Base-by-base conservation (phyloP, 2,329 filamentous ascomycete genomes). In the Verticillium klebahnii region DNA sequence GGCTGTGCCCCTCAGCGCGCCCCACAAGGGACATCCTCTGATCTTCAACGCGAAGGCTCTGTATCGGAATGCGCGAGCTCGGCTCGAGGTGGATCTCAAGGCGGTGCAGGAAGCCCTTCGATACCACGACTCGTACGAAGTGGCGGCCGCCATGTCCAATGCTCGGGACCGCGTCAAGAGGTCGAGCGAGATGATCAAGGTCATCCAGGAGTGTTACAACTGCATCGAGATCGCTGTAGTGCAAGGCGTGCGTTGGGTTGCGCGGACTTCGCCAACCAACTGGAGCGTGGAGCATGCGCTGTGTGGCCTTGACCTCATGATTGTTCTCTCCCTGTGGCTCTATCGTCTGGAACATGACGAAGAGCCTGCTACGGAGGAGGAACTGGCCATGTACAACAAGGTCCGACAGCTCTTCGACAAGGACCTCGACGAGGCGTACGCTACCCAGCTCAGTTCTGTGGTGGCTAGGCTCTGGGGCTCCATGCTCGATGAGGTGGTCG, bases 291-390 rank as follows among this genome's bases (percentile, higher is more conserved):
- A 99, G 80, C 94, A 99, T 75, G 93, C 95, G 59, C 88, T 99
- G 62, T 97, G 93, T 72, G 94, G 94, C 65, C 87, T 99, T 80
- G 95, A 99, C 76, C 84, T 98, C 68, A 97, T 99, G 87, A 95
- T 98, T 75, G 95, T 97, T 69, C 89, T 99, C 69, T 97, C 92
- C 71, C 83, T 98, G 68, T 99, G 95, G 95, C 89, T 99, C 70
- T 98, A 97, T 82, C 93, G 93, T 79, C 89, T 99, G 82, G 95
- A 99, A 89, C 93, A 98, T 80, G 95, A 99, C 81, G 93, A 96
- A 67, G 94, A 98, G 80, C 89, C 89, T 31, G 90, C 92, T 37
- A 91, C 88, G 34, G 89, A 91, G 68, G 92, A 96, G 71, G 92
- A 97, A 77, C 78, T 90, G 69, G 84, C 82, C 76, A 96, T 96